These are phyloP conservation scores for Esteya vermicola DNA, from an alignment of 2,329 filamentous ascomycete species.

Conservation along the genomic window DNA sequence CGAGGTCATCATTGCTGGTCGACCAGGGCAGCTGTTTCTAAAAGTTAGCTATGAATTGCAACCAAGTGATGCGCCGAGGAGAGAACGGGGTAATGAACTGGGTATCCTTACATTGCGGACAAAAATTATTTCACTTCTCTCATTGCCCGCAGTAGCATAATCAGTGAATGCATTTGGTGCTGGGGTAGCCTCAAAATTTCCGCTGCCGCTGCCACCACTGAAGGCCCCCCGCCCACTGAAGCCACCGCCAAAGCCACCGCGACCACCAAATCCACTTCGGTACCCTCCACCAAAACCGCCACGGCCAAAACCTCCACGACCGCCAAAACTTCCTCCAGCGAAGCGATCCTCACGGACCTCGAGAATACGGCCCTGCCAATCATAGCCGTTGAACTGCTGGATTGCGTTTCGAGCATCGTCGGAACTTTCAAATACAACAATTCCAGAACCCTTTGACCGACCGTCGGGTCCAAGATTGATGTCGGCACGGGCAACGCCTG, in stretches of 20 bases:
- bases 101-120: slow-evolving; percentile 76
- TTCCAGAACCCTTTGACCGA: slow-evolving; percentile 89
- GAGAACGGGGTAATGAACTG: neutral
- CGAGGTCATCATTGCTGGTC: slow-evolving; percentile 92
- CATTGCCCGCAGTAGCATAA: slow-evolving; percentile 73
- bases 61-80: slow-evolving; percentile 11
- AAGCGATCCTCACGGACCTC: slow-evolving; percentile 96
- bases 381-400: slow-evolving; percentile 94
- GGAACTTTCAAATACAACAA: slow-evolving; percentile 88
- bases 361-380: slow-evolving; percentile 87
- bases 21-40: slow-evolving; percentile 78
- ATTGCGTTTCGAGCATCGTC: slow-evolving; percentile 95
- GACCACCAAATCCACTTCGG: slow-evolving; percentile 24
- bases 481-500: slow-evolving; percentile 83
- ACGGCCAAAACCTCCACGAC: slow-evolving; percentile 45
- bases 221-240: too few species aligned
- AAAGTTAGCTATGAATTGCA: neutral
- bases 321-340: slow-evolving; percentile 46
- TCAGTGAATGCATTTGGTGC: slow-evolving; percentile 85
- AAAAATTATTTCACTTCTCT: slow-evolving; percentile 74
- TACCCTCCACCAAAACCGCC: slow-evolving; percentile 36
- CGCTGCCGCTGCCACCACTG: too few species aligned
- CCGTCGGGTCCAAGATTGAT: slow-evolving; percentile 87
- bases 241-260: slow-evolving; percentile 20
- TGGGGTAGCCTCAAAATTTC: slow-evolving; percentile 2